Conservation (phyloP, 1,284 basidiomycete species). For the Ceratobasidium sp. region DNA sequence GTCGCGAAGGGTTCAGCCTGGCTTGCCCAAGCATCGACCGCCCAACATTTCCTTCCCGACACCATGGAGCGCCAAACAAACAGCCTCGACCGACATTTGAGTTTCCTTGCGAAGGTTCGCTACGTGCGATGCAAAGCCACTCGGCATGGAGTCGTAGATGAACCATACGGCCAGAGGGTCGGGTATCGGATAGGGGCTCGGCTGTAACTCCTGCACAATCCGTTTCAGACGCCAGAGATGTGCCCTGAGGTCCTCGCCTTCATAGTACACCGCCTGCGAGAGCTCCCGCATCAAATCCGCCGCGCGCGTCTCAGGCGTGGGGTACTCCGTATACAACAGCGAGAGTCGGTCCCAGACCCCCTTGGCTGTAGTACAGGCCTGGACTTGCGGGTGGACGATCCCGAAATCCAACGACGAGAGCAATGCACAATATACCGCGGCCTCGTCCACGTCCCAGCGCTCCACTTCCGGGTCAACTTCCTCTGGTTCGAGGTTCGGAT, state of each 20-base stretch:
- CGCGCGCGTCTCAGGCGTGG: neutral
- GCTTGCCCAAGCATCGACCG: neutral
- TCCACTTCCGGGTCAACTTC: conserved; percentile 3
- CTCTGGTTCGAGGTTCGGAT: neutral
- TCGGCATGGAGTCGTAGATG: conserved; percentile 23
- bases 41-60: neutral
- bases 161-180: conserved; percentile 7
- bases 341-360: conserved; percentile 24
- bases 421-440: conserved; percentile 27
- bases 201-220: neutral
- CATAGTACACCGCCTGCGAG: conserved; percentile 3
- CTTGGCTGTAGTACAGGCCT: conserved; percentile 27
- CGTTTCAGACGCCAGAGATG: neutral
- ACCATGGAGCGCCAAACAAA: neutral
- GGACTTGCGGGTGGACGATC: conserved; percentile 7
- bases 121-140: neutral
- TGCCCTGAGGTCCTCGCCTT: conserved; percentile 14
- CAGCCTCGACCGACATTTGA: neutral
- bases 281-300: conserved; percentile 12
- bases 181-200: conserved; percentile 11
- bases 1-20: neutral
- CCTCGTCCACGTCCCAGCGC: conserved; percentile 26
- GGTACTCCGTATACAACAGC: conserved; percentile 18
- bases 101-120: conserved; percentile 3
- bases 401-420: neutral